Evolutionary conservation across 768 basidiomycete genomes (phyloP).

Genomic region (Suillus hirtellus): DNA sequence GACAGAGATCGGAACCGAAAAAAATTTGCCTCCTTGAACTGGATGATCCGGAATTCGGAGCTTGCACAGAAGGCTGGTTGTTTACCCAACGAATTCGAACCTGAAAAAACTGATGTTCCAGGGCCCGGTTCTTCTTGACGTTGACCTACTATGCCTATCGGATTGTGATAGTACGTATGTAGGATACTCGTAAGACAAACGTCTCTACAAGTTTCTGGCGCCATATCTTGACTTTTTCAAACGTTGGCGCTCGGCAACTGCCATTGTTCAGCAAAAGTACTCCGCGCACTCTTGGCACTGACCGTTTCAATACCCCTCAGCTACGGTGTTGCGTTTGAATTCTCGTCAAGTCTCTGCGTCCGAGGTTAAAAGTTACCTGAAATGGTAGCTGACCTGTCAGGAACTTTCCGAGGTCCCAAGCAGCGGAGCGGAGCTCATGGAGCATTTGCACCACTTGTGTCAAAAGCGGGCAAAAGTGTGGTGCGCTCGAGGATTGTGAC

Average conservation of each 20-base stretch:
- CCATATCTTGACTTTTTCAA: not conserved
- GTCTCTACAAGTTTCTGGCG: not conserved
- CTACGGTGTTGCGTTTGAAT: not conserved
- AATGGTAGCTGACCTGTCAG: not conserved
- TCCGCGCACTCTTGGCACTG: not conserved
- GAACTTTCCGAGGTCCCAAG: not conserved
- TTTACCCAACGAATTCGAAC: not conserved
- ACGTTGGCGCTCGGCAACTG: not conserved
- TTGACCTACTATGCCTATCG: not conserved
- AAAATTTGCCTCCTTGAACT: not conserved
- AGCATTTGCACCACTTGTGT: not conserved
- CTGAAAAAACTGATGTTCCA: not conserved
- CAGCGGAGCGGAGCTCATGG: not conserved
- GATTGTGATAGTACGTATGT: not conserved
- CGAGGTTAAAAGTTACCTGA: not conserved
- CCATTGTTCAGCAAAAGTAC: not conserved
- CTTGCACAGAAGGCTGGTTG: not conserved
- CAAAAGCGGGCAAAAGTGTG: not conserved
- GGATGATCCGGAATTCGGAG: not conserved
- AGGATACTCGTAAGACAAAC: not conserved
- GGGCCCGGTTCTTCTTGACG: not conserved
- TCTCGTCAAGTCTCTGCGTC: not conserved
- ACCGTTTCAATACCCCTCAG: not conserved
- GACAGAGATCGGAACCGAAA: not conserved
- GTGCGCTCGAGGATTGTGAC: not conserved